Conservation (phyloP, 1,139 yeast species). For the Candida smagusa region DNA sequence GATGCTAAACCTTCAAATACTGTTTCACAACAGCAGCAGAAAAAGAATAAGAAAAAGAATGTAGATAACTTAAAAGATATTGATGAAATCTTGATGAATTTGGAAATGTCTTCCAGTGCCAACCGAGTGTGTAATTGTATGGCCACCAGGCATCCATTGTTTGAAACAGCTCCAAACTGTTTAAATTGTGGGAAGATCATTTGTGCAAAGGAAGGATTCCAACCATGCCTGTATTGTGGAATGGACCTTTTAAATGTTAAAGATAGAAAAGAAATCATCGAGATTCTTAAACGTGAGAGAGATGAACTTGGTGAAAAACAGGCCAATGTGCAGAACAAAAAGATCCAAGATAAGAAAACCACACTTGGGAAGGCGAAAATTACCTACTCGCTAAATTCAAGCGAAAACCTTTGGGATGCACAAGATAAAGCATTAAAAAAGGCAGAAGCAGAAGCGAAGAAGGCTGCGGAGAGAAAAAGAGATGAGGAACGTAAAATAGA, state of each 20-base stretch:
- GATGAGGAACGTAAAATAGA: slow-evolving; percentile 29
- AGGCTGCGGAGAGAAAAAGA: slow-evolving; percentile 18
- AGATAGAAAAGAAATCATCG: slow-evolving; percentile 59
- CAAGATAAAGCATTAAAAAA: slow-evolving; percentile 62
- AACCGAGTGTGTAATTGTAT: slow-evolving; percentile 66
- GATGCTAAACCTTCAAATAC: slow-evolving; percentile 24
- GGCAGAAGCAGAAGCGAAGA: slow-evolving; percentile 38
- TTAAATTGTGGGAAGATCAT: slow-evolving; percentile 91
- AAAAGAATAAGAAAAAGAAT: slow-evolving; percentile 34
- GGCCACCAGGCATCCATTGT: slow-evolving; percentile 82
- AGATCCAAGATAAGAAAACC: slow-evolving; percentile 17
- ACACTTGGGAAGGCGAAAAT: slow-evolving; percentile 7
- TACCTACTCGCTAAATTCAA: slow-evolving; percentile 42
- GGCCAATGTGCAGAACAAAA: slow-evolving; percentile 14
- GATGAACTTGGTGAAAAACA: slow-evolving; percentile 24
- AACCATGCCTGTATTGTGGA: slow-evolving; percentile 86
- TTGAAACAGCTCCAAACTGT: slow-evolving; percentile 91
- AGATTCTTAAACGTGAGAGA: slow-evolving; percentile 50
- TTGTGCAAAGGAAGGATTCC: slow-evolving; percentile 84
- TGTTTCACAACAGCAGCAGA: slow-evolving; percentile 20
- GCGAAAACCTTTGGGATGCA: slow-evolving; percentile 64
- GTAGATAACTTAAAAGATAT: slow-evolving; percentile 58
- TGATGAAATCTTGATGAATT: slow-evolving; percentile 37
- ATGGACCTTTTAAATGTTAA: slow-evolving; percentile 55
- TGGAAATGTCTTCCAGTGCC: slow-evolving; percentile 26